Evolutionary conservation across 805 yeast species (phyloP).

Genomic region (Cyberlindnera mississippiensis): DNA sequence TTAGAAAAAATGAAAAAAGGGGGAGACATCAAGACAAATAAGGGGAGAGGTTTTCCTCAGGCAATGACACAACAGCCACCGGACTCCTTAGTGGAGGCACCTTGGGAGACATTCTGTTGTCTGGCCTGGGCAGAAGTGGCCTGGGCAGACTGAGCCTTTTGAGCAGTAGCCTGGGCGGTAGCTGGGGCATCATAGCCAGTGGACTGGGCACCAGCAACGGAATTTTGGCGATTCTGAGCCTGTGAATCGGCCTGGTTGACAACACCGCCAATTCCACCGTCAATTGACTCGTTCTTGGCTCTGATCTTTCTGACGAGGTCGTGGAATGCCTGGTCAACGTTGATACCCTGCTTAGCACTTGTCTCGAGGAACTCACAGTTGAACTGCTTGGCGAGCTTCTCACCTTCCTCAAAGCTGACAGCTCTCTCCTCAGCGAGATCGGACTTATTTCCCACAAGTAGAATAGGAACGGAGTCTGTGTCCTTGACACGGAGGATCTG

Average conservation of each 20-base stretch:
- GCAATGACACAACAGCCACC: conserved; percentile 37
- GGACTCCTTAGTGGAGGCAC: conserved; percentile 15
- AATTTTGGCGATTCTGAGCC: conserved; percentile 7
- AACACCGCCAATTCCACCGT: conserved; percentile 2
- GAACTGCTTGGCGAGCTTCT: conserved; percentile 57
- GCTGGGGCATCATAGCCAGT: conserved; percentile 1
- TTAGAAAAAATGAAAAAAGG: not conserved
- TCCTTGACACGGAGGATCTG: conserved; percentile 79
- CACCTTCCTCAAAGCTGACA: conserved; percentile 65
- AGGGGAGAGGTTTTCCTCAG: not conserved
- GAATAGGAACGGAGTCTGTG: conserved; percentile 67
- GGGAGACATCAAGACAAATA: not conserved
- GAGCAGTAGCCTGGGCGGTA: conserved; percentile 3
- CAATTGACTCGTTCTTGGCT: conserved; percentile 19
- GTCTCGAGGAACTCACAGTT: conserved; percentile 83
- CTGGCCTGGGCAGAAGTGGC: conserved; percentile 8
- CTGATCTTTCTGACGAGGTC: conserved; percentile 58
- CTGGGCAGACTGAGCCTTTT: conserved; percentile 1
- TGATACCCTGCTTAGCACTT: conserved; percentile 84
- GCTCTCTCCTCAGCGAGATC: conserved; percentile 76
- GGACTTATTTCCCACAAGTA: conserved; percentile 75
- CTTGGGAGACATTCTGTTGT: conserved; percentile 10
- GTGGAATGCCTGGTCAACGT: conserved; percentile 83
- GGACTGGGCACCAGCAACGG: conserved; percentile 9
- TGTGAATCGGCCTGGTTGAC: conserved; percentile 2